A percentile compares a stretch with the other conserved stretches of the same genome.
These are phyloP conservation scores for Prunus armeniaca DNA, from an alignment of 306 rosid species.

Conservation along the genomic window DNA sequence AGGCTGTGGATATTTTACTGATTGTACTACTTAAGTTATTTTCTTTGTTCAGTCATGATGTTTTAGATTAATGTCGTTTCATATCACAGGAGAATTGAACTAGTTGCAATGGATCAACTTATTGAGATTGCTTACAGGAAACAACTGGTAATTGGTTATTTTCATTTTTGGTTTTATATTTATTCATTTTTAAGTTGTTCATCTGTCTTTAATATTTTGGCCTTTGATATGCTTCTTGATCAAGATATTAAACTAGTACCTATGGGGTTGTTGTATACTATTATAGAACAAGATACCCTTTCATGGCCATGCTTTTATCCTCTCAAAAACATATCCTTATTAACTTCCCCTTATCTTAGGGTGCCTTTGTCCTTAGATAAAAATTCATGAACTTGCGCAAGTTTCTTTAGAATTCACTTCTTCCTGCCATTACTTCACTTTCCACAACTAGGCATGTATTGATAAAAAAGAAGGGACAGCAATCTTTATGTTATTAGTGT, in stretches of 20 bases:
- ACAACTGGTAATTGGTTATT: conserved; percentile 58
- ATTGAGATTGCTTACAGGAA: conserved; percentile 74
- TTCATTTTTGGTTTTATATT: conserved; percentile 12
- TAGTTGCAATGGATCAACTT: conserved; percentile 81
- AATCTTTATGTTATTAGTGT: too few relatives aligned
- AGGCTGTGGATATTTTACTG: conserved; percentile 23
- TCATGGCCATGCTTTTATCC: neutral
- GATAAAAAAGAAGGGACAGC: neutral
- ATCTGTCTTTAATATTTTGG: neutral
- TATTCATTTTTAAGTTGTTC: neutral
- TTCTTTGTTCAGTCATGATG: conserved; percentile 6
- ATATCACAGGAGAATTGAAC: conserved; percentile 64
- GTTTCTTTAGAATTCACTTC: neutral
- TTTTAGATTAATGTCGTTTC: conserved; percentile 26
- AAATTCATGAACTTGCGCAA: too few relatives aligned
- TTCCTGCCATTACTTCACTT: neutral
- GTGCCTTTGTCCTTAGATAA: neutral
- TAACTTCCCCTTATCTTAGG: neutral
- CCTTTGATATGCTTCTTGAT: neutral
- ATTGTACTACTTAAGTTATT: neutral
- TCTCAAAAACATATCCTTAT: neutral
- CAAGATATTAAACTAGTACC: neutral
- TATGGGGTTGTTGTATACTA: neutral
- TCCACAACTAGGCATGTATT: neutral
- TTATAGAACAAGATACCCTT: neutral